Base-by-base conservation (phyloP, 2,329 filamentous ascomycete species). In the Phyllosticta citribraziliensis region DNA sequence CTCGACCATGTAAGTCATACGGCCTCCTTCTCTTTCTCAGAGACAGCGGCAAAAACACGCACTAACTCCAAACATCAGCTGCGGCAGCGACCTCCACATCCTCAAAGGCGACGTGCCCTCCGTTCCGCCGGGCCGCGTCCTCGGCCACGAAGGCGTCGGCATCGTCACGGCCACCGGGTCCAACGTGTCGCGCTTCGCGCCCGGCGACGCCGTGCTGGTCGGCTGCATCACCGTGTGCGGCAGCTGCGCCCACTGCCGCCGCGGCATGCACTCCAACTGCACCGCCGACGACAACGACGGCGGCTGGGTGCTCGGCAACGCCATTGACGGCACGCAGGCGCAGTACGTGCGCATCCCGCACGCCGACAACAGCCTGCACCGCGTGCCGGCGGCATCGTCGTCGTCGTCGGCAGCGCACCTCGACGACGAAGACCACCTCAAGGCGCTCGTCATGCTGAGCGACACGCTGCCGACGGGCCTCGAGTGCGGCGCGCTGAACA, bases 391-490 rank as follows among this genome's bases (percentile, higher is more conserved):
- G 0, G 75, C 71, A 1, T n/a, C n/a, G n/a, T n/a, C n/a, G 22
- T 22, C 22, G 22, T 22, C 22, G 22, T 22, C 22, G 22, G 22
- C 22, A 22, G 22, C 22, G 22, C 22, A 22, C 22, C 22, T 2
- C 22, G 22, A 22, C 22, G 74, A 74, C 77, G 52, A 69, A 33
- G 52, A 17, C 1, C 33, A 11, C 14, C 33, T 40, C 9, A 12
- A 71, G 2, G 70, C 73, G 0, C 67, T 79, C 4, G 78, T 84
- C 1, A 78, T 81, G 67, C 69, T 84, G 11, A 80, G 78, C 60
- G 82, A 85, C 69, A 80, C 82, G 27, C 76, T 84, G 55, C 82
- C 82, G 2, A 85, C 82, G 0, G 82, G 79, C 0, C 71, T 81
- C 19, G 82, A 84, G 67, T 80, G 78, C 61, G 82, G 82, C 22